A percentile compares a stretch with the other conserved stretches of the same genome.
These are phyloP conservation scores for Purpureocillium takamizusanense DNA, from an alignment of 2,329 filamentous ascomycete species.

Conservation along the genomic window DNA sequence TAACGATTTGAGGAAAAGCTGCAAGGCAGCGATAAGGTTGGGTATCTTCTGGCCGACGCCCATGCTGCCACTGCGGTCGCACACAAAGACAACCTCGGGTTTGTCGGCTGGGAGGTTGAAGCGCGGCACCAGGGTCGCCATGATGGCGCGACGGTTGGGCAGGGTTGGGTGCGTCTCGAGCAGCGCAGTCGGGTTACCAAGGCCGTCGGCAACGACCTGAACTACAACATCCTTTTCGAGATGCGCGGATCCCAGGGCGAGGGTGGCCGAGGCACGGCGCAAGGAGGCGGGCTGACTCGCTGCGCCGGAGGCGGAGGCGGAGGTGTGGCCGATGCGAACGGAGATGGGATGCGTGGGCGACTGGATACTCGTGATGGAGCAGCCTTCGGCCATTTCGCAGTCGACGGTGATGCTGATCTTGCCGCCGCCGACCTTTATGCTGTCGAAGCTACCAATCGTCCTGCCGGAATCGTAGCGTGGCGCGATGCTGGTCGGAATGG, in stretches of 20 bases:
- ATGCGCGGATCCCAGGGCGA: constrained; percentile 41
- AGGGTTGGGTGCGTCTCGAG: constrained; percentile 57
- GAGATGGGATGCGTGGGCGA: constrained; percentile 61
- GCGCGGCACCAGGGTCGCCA: constrained; percentile 62
- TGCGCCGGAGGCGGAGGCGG: constrained; percentile 19
- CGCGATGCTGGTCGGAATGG: constrained; percentile 57
- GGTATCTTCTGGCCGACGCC: constrained; percentile 32
- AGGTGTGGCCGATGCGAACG: constrained; percentile 51
- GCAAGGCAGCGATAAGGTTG: constrained; percentile 45
- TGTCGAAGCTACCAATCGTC: background rate
- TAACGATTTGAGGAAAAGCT: constrained; percentile 57
- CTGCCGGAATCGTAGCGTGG: constrained; percentile 49
- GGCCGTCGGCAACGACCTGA: constrained; percentile 51
- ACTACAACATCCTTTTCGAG: constrained; percentile 60
- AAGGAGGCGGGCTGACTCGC: constrained; percentile 35
- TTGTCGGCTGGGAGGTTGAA: constrained; percentile 49
- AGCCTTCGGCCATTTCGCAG: constrained; percentile 38
- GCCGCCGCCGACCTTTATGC: constrained; percentile 1
- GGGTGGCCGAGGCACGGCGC: constrained; percentile 51
- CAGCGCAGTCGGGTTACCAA: constrained; percentile 52
- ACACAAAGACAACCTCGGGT: constrained; percentile 62
- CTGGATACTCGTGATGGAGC: constrained; percentile 51
- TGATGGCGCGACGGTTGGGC: constrained; percentile 53
- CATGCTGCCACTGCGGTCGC: constrained; percentile 66
- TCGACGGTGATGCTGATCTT: constrained; percentile 23